Base-by-base conservation (phyloP, 306 rosid species). In the Rosa chinensis region DNA sequence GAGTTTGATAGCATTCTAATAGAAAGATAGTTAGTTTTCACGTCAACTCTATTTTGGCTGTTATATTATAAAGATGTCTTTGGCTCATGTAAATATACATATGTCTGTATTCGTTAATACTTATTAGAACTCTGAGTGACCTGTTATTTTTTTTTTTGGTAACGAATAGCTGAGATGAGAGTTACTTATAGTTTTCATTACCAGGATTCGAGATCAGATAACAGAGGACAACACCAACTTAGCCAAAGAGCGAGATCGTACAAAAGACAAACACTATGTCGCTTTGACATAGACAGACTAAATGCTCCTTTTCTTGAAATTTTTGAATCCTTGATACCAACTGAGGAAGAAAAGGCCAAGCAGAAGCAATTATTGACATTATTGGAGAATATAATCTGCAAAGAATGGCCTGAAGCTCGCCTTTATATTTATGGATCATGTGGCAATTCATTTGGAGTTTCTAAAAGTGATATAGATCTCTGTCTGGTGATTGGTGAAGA, bases 351-450 rank as follows among this genome's bases (percentile, higher is more conserved):
- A 78, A 95, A 95, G 83, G 82, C 81, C 43, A 91, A 91, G 87
- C 98, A 93, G 83, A 89, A 78, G 80, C 96, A 93, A 49, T 86
- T 95, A 59, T 64, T 93, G 21, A 55, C 85, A 4, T 80, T 88
- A 72, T 78, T 95, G 86, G 92, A 95, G 92, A 91, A 78, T 6
- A 82, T 93, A 72, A 89, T 91, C 14, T 73, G 75, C 80, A 88
- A 86, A 76, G 96, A 95, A 80, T 93, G 99, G 97, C 96, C 98
- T 74, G 80, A 74, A 63, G 96, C 99, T 70, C 87, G 61, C 71
- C 95, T 95, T 3, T 95, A 81, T 83, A 86, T 93, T 66, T 95
- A 92, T 86, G 99, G 99, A 80, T 95, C 99, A 8, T 93, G 99
- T 86, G 99, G 96, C 28, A 95, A 89, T 87, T 92, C 98, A 12